phyloP scores from a whole-genome alignment of 164 flowering plant genomes.

The Magnolia changhungtana region DNA sequence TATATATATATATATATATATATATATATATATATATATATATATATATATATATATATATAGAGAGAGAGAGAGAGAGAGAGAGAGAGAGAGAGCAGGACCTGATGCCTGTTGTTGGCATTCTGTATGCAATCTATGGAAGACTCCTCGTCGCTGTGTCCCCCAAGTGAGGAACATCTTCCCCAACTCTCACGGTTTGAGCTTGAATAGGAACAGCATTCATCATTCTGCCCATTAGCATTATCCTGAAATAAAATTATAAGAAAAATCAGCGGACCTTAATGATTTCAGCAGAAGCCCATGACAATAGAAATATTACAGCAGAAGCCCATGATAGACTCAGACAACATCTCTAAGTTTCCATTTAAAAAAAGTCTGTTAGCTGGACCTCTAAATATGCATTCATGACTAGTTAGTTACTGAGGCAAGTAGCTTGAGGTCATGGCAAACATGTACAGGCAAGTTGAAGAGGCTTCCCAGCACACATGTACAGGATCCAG shows the following conservation, averaged over 20 bases:
- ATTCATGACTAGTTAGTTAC: too few species aligned
- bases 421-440: too few species aligned
- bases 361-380: neutral
- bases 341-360: neutral
- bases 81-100: constrained; percentile 11
- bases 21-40: too few species aligned
- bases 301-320: neutral
- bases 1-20: too few species aligned
- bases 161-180: constrained; percentile 85
- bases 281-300: neutral
- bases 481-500: too few species aligned
- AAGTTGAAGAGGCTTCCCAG: too few species aligned
- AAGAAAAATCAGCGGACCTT: neutral
- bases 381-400: too few species aligned
- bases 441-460: too few species aligned
- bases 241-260: constrained; percentile 44
- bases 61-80: too few species aligned
- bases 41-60: too few species aligned
- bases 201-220: constrained; percentile 80
- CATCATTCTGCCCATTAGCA: constrained; percentile 46
- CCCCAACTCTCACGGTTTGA: constrained; percentile 96
- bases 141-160: constrained; percentile 60
- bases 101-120: constrained; percentile 41
- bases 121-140: constrained; percentile 34
- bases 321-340: neutral